Conservation (phyloP, 1,284 basidiomycete genomes). For the Malassezia psittaci region DNA sequence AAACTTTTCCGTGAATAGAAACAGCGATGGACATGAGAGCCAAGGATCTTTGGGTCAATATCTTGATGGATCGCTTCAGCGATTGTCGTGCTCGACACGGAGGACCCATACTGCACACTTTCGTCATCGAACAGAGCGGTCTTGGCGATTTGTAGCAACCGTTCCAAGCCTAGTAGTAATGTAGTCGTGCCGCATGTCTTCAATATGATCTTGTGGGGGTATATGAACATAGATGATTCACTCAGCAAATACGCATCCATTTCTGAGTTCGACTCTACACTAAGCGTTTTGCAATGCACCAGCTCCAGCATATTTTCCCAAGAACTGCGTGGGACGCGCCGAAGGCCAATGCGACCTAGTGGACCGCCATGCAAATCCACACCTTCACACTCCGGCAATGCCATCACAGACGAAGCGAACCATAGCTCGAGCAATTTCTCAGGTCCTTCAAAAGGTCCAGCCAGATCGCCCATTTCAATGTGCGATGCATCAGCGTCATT, state of each 20-base stretch:
- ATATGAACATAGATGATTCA: constrained; percentile 95
- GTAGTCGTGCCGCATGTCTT: constrained; percentile 99
- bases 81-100: constrained; percentile 9
- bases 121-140: constrained; percentile 61
- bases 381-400: constrained; percentile 49
- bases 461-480: constrained; percentile 12
- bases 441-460: constrained; percentile 53
- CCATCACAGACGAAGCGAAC: constrained; percentile 61
- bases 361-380: constrained; percentile 24
- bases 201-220: constrained; percentile 87
- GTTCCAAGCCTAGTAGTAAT: constrained; percentile 67
- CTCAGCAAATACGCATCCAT: constrained; percentile 92
- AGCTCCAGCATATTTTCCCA: constrained; percentile 98
- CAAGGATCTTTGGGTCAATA: constrained; percentile 19
- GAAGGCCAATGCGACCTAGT: constrained; percentile 55
- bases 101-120: constrained; percentile 51
- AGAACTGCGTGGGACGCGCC: constrained; percentile 62
- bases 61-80: constrained; percentile 12
- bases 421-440: constrained; percentile 97
- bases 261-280: constrained; percentile 71
- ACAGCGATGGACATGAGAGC: constrained; percentile 32
- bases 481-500: constrained; percentile 9
- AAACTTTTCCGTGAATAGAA: constrained; percentile 98
- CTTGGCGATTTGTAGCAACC: constrained; percentile 59
- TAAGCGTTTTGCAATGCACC: constrained; percentile 93